Conservation (phyloP, 441 rosid species). For the Bruguiera hainesii region DNA sequence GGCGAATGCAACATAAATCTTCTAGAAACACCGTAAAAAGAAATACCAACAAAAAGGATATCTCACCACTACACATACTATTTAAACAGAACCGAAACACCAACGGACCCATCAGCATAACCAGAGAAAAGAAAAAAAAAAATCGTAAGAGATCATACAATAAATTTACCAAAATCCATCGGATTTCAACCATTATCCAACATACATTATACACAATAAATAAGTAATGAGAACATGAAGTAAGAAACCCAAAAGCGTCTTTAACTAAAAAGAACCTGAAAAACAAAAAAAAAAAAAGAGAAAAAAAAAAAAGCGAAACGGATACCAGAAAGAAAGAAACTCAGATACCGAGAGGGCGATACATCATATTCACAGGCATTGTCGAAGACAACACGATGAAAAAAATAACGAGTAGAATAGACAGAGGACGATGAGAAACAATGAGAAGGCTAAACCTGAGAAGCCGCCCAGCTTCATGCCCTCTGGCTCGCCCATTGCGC, state of each 20-base stretch:
- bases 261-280: not conserved
- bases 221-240: not conserved
- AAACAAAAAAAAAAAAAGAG: not conserved
- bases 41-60: not conserved
- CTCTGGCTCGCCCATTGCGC: too few species aligned
- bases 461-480: too few species aligned
- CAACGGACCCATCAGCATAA: not conserved
- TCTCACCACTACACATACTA: not conserved
- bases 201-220: constrained; percentile 1
- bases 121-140: not conserved
- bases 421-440: too few species aligned
- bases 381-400: too few species aligned
- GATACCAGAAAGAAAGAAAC: too few species aligned
- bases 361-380: too few species aligned
- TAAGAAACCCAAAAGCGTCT: not conserved
- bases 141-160: not conserved
- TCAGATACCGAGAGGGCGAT: too few species aligned
- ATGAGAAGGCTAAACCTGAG: too few species aligned
- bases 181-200: not conserved
- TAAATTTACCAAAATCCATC: not conserved
- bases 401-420: too few species aligned
- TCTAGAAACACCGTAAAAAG: not conserved
- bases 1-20: not conserved
- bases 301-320: not conserved
- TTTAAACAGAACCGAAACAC: not conserved